Base-by-base conservation (phyloP, 768 basidiomycete species). In the Auriculariales sp. region DNA sequence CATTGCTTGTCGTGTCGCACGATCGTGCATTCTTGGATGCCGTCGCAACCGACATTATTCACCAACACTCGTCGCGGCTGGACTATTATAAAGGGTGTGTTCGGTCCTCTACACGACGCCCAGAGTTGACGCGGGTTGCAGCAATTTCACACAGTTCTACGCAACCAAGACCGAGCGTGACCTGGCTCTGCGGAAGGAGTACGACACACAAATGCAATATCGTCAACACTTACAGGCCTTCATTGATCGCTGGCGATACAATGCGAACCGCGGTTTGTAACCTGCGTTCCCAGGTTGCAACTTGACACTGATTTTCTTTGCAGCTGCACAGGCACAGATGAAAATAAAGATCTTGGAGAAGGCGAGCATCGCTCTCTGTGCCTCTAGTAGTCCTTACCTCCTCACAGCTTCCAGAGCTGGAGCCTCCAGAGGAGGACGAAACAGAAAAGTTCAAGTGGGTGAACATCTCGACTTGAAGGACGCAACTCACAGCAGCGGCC, bases 61-160 rank as follows among this genome's bases (percentile, higher is more conserved):
- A 95, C 62, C 91, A 89, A 64, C 92, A 97, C 62, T 91, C 84
- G 0, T 83, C 74, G 49, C 77, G 95, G 42, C 72, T 98, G 17
- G 92, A 98, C 62, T 98, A 98, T 68, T 98, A 93, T 71, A 95
- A 97, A 70, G 95, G 94, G 79, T 85, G 58, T 25, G 68, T 55
- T n/a, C 32, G 14, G 15, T 28, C 3, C 39, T 33, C 52, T 14
- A 5, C 31, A 22, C 15, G 17, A 54, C 27, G 48, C 51, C 9
- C 53, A 49, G 35, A 58, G 49, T 19, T 27, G 5, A 10, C 7
- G 22, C 39, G 34, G 30, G 3, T n/a, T 35, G 2, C 55, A 89
- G 86, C 51, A 98, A 98, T 68, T 99, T 98, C 66, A 81, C 87
- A 1, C 93, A 98, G 63, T 98, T 99, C 74, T 98, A 99, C 62